Evolutionary conservation across 139 green algal genomes (phyloP).

Genomic region (Tetradesmus lagerheimii): DNA sequence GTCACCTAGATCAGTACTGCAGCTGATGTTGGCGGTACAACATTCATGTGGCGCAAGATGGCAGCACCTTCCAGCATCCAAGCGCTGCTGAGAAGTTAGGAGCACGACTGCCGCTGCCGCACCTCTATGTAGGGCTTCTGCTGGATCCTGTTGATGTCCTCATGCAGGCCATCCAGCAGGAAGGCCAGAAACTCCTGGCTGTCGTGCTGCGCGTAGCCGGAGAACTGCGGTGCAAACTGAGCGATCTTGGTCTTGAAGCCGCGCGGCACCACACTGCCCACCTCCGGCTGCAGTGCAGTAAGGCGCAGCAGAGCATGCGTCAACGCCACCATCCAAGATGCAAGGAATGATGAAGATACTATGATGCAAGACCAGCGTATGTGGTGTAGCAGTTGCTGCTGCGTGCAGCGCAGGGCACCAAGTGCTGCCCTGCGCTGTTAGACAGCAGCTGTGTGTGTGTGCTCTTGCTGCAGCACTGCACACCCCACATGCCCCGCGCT

Average conservation of each 20-base stretch:
- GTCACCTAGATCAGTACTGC: no score
- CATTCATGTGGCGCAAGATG: no score
- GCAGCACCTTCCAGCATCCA: no score
- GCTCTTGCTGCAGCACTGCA: no score
- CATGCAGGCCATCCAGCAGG: conserved; percentile 96
- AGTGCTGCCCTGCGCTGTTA: no score
- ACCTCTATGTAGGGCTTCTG: conserved; percentile 95
- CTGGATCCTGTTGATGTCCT: conserved; percentile 96
- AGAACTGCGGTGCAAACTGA: conserved; percentile 94
- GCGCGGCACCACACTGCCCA: conserved; percentile 49
- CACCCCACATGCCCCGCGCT: no score
- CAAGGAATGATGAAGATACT: no score
- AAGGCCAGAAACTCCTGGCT: conserved; percentile 90
- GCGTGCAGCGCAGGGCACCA: background rate
- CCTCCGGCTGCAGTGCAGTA: background rate
- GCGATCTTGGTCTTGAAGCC: conserved; percentile 89
- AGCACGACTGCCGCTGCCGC: background rate
- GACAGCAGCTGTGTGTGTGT: no score
- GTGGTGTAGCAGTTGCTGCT: background rate
- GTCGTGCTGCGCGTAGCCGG: conserved; percentile 96
- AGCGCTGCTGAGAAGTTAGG: background rate
- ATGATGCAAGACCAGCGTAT: no score
- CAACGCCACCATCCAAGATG: no score
- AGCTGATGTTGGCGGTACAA: no score
- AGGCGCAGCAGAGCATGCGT: no score